Percentiles rank a stretch among this genome's conserved stretches.
Evolutionary conservation across 129 eudicot species (phyloP).

Genomic region (Lactuca sativa): DNA sequence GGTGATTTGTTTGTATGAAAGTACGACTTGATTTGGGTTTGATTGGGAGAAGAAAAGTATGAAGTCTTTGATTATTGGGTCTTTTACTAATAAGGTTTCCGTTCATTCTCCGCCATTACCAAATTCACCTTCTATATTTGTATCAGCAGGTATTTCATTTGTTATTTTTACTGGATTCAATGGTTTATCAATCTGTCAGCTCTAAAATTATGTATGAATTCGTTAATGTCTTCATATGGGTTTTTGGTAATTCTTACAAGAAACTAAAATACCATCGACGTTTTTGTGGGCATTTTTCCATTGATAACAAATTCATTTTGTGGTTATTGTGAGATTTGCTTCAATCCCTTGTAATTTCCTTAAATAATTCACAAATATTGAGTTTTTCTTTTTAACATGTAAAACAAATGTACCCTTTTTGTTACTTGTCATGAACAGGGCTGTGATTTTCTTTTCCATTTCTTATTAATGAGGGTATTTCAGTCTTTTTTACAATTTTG

Average conservation of each 20-base stretch:
- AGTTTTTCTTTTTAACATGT: conserved; percentile 1
- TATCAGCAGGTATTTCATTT: conserved; percentile 30
- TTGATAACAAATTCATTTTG: conserved; percentile 8
- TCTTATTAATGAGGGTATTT: too few species aligned
- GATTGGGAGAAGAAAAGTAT: conserved; percentile 14
- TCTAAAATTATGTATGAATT: not conserved
- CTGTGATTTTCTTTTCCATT: too few species aligned
- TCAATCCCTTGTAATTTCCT: not conserved
- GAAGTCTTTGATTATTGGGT: conserved; percentile 40
- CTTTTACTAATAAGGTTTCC: conserved; percentile 29
- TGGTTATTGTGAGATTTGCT: conserved; percentile 7
- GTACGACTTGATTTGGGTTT: conserved; percentile 24
- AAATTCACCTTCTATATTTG: conserved; percentile 23
- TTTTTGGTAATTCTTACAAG: conserved; percentile 5
- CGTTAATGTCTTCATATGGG: conserved; percentile 8
- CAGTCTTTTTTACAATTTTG: too few species aligned
- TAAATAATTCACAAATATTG: not conserved
- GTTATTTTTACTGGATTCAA: not conserved
- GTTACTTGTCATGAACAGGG: conserved; percentile 1
- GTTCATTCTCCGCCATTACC: conserved; percentile 24
- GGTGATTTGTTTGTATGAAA: conserved; percentile 18
- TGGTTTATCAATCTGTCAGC: conserved; percentile 1
- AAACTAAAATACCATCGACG: not conserved
- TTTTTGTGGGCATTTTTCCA: not conserved
- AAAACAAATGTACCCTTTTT: not conserved